Conservation (phyloP, 2,329 filamentous ascomycete genomes). For the Aspergillus pseudoglaucus region DNA sequence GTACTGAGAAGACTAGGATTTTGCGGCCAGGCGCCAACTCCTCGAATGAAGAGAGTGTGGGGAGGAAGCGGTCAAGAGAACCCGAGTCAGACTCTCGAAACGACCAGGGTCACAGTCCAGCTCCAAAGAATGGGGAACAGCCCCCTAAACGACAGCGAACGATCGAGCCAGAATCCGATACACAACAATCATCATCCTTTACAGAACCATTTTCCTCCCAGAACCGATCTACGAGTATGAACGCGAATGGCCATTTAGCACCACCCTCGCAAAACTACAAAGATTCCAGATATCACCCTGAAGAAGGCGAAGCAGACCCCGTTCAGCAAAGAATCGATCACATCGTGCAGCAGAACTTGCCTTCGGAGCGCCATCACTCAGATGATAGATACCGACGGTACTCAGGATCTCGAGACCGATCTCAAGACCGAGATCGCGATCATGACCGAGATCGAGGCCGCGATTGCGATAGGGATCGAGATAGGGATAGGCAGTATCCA, state of each 20-base stretch:
- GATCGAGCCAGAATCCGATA: conserved; percentile 14
- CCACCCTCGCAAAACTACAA: conserved; percentile 9
- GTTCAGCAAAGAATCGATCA: conserved; percentile 33
- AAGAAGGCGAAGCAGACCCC: conserved; percentile 16
- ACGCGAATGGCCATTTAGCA: conserved; percentile 14
- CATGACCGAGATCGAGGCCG: neutral
- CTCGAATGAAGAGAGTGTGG: conserved; percentile 15
- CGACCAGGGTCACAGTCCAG: conserved; percentile 4
- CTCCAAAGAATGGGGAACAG: conserved; percentile 19
- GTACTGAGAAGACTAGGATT: conserved; percentile 32
- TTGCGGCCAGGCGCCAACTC: conserved; percentile 21
- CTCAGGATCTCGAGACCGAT: neutral
- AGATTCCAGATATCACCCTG: conserved; percentile 9
- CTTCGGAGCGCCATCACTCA: neutral
- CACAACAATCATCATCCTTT: neutral
- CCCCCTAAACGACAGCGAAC: conserved; percentile 29
- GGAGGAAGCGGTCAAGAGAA: conserved; percentile 36
- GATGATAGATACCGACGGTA: neutral
- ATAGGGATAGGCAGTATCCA: neutral
- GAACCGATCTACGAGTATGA: conserved; percentile 11
- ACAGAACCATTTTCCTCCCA: conserved; percentile 7
- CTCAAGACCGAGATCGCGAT: neutral
- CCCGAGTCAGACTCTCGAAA: conserved; percentile 17
- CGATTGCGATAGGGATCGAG: conserved; percentile 4
- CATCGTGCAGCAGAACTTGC: conserved; percentile 25